Conservation (phyloP, 345 rosid genomes). For the Angophora floribunda region DNA sequence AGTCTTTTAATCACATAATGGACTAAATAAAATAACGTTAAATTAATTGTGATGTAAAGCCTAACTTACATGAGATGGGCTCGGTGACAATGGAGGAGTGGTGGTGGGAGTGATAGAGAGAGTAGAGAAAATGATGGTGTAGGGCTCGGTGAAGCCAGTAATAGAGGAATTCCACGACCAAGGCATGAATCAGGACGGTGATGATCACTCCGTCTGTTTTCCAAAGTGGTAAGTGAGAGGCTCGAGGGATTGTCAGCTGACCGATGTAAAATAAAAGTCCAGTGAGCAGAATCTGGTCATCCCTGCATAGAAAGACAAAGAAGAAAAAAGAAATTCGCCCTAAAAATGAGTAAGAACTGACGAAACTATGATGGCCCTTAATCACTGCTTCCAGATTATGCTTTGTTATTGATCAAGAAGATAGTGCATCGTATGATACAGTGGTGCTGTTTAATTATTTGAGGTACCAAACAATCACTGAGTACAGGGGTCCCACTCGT, state of each 20-base stretch:
- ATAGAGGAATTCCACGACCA: constrained; percentile 65
- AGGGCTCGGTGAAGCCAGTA: constrained; percentile 75
- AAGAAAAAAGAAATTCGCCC: not conserved
- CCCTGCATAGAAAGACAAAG: constrained; percentile 11
- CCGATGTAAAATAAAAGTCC: constrained; percentile 7
- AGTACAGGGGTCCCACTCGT: not conserved
- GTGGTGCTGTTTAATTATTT: not conserved
- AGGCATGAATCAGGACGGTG: constrained; percentile 31
- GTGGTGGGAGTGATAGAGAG: constrained; percentile 84
- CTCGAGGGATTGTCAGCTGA: not conserved
- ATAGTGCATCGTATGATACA: not conserved
- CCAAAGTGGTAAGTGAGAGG: constrained; percentile 35
- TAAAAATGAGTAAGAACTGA: not conserved
- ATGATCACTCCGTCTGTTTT: constrained; percentile 36
- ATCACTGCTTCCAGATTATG: not conserved
- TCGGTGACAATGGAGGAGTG: constrained; percentile 68
- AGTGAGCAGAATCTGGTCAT: constrained; percentile 36
- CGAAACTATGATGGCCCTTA: not conserved
- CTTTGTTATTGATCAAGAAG: not conserved
- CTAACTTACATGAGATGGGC: constrained; percentile 42
- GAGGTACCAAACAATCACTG: not conserved
- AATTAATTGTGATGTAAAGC: not conserved
- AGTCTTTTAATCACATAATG: not conserved
- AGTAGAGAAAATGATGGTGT: constrained; percentile 63
- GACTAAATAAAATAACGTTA: not conserved